Base-by-base conservation (phyloP, 2,329 filamentous ascomycete species). In the Ophiosphaerella narmari region DNA sequence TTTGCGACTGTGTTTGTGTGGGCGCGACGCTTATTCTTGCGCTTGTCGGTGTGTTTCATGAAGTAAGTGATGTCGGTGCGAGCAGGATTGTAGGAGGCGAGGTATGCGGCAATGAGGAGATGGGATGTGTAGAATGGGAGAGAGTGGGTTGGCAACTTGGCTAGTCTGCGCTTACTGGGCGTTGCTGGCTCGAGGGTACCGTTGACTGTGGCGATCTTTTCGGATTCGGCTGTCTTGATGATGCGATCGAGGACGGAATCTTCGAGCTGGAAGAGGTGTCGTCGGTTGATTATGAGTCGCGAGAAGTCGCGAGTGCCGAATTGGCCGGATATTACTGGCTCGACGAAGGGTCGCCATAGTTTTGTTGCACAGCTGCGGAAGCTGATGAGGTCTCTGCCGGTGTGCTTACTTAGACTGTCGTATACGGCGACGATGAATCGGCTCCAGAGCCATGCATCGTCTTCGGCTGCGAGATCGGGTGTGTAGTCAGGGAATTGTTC, bases 271-370 rank as follows among this genome's bases (percentile, higher is more conserved):
- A 93, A 89, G 31, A 90, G 79, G 0, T 80, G 77, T 13, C 88
- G 80, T 23, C 86, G 83, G 1, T 85, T 83, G 41, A 93, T 86
- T 48, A 97, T 82, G 7, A 99, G 78, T 55, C 89, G 87, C 12
- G 89, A 87, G 73, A 97, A 97, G 65, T 97, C 91, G 62, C 88
- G 86, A 8, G 88, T 85, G 1, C 82, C 82, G 62, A 88, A 86
- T 7, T 88, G 86, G n/a, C 88, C 88, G 1, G 86, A 83, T 1
- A 86, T 74, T 21, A 97, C 82, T 0, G 93, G 93, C 6, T 84
- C 82, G 1, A 90, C 86, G 72, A 99, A 97, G 4, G 86, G 83
- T 9, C 87, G 86, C 94, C 94, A 99, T 16, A 97, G 81, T 37
- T 86, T 83, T 41, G 83, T 74, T 66, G 89, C 91, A 42, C 88